These are phyloP conservation scores for Pseudopyricularia cyperi DNA, from an alignment of 2,329 filamentous ascomycete species.

Conservation along the genomic window DNA sequence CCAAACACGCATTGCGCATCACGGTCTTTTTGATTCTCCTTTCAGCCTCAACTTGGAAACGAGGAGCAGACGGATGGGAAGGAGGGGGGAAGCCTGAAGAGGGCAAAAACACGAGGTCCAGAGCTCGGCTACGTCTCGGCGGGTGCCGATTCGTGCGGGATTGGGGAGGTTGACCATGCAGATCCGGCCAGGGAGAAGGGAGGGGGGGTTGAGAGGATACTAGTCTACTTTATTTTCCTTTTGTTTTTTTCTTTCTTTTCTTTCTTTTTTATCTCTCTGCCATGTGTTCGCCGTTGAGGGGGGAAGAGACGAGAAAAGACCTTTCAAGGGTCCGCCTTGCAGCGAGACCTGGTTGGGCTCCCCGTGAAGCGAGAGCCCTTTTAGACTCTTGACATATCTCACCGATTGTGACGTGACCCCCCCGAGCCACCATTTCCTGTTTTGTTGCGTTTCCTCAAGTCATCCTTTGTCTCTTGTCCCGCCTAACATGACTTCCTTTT, in stretches of 20 bases:
- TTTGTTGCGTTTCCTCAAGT: background rate
- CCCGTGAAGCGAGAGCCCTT: too few species aligned
- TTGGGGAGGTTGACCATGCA: background rate
- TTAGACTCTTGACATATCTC: background rate
- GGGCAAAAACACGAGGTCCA: background rate
- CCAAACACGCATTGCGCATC: too few species aligned
- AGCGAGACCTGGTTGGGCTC: too few species aligned
- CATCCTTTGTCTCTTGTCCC: background rate
- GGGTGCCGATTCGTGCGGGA: background rate
- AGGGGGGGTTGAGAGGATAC: background rate
- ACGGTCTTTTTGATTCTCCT: background rate
- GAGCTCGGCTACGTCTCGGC: background rate
- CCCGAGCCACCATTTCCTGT: background rate
- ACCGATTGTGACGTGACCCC: background rate
- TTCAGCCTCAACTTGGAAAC: background rate
- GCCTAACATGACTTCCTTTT: background rate
- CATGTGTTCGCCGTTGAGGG: too few species aligned
- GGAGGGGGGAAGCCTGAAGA: background rate
- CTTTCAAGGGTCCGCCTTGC: too few species aligned
- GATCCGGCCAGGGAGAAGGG: background rate
- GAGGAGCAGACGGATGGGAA: background rate
- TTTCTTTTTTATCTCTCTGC: too few species aligned
- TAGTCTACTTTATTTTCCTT: background rate
- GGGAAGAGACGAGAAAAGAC: too few species aligned
- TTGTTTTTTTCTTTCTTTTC: background rate